These are phyloP conservation scores for Podila clonocystis DNA, from an alignment of 192 early-diverging fungal genomes.

Conservation along the genomic window DNA sequence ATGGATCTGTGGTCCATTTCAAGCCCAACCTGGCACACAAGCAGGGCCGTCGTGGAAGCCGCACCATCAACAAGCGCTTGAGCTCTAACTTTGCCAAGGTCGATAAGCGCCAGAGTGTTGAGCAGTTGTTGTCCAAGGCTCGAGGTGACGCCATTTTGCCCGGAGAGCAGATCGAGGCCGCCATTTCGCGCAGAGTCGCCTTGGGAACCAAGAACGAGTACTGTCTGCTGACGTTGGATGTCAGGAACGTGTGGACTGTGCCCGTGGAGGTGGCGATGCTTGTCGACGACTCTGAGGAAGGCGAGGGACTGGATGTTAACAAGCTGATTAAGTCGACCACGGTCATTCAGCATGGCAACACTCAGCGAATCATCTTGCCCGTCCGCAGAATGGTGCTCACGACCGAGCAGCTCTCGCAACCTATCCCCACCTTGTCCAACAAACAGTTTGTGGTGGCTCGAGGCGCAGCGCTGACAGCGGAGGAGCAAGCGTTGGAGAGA, in stretches of 20 bases:
- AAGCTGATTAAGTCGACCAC: constrained; percentile 47
- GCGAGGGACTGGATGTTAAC: constrained; percentile 35
- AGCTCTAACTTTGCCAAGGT: constrained; percentile 48
- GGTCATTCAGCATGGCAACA: constrained; percentile 44
- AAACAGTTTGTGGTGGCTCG: constrained; percentile 84
- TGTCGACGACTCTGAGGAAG: constrained; percentile 67
- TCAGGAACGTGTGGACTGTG: constrained; percentile 76
- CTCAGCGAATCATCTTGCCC: constrained; percentile 72
- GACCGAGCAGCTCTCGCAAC: constrained; percentile 50
- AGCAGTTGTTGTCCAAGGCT: constrained; percentile 44
- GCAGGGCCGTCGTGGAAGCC: constrained; percentile 37
- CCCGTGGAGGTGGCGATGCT: constrained; percentile 79
- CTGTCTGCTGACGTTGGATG: constrained; percentile 82
- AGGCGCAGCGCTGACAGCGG: constrained; percentile 53
- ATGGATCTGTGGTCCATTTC: constrained; percentile 1
- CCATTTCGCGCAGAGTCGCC: constrained; percentile 43
- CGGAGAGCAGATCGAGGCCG: constrained; percentile 46
- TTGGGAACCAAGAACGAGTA: constrained; percentile 66
- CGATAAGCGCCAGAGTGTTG: constrained; percentile 47
- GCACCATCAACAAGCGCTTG: constrained; percentile 45
- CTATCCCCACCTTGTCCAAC: constrained; percentile 77
- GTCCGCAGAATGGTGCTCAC: constrained; percentile 68
- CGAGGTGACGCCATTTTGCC: constrained; percentile 40
- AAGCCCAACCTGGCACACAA: not conserved
- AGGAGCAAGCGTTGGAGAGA: constrained; percentile 65